Conservation (phyloP, 352 stramenopile species). For the Phytopythium cucurbitacearum region DNA sequence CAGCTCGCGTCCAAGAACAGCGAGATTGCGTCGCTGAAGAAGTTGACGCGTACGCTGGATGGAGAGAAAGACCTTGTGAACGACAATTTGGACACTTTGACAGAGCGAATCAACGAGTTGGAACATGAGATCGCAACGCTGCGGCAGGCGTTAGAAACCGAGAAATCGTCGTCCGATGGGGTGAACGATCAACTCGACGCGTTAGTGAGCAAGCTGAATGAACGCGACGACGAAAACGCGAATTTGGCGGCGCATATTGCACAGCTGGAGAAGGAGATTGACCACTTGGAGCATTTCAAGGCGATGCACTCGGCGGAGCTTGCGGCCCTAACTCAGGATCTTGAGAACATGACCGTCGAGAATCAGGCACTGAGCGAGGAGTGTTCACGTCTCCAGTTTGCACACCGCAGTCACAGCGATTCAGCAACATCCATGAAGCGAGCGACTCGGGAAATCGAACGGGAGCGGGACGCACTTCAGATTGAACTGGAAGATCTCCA, state of each 20-base stretch:
- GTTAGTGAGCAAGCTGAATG: conserved; percentile 55
- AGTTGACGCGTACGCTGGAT: conserved; percentile 62
- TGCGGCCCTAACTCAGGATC: conserved; percentile 60
- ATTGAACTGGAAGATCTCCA: conserved; percentile 78
- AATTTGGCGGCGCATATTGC: conserved; percentile 35
- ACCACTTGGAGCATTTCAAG: conserved; percentile 53
- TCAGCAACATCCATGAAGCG: conserved; percentile 52
- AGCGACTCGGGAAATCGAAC: conserved; percentile 50
- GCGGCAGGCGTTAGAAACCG: conserved; percentile 25
- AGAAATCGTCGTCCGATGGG: conserved; percentile 25
- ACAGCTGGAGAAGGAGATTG: conserved; percentile 49
- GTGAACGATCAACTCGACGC: conserved; percentile 55
- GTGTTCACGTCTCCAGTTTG: conserved; percentile 54
- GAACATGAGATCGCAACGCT: conserved; percentile 46
- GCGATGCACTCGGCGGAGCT: conserved; percentile 64
- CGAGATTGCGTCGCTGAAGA: conserved; percentile 62
- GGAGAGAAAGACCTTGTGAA: conserved; percentile 67
- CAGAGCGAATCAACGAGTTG: conserved; percentile 64
- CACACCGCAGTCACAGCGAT: conserved; percentile 44
- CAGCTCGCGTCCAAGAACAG: conserved; percentile 32
- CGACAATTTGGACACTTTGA: conserved; percentile 66
- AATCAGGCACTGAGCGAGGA: conserved; percentile 85
- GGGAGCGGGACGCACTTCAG: conserved; percentile 59
- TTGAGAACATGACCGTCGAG: conserved; percentile 87
- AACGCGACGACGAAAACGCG: conserved; percentile 38